Evolutionary conservation across 2,329 filamentous ascomycete species (phyloP), one percentile per base, ranked within the genome.

Genomic region (Decorospora gaudefroyi): DNA sequence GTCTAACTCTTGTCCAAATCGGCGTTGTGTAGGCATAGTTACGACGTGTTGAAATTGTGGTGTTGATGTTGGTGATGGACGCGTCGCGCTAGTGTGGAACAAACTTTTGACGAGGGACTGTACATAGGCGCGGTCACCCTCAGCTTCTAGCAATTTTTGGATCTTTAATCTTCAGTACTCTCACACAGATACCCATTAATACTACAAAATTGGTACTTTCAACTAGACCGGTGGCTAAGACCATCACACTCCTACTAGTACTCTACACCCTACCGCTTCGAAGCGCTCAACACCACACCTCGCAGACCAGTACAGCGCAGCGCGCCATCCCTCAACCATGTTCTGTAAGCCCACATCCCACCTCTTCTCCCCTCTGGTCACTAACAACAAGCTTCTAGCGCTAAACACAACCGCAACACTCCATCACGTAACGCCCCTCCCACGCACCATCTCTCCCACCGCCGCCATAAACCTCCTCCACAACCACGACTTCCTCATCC

Each of bases 401-500:
- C 51, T 70, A 47, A 64, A 35, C 21, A 62, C 66, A 6, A 67
- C 65, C 12, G 61, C 62, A 8, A 64, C 48, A 6, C 59, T 70
- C 9, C 58, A 63, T 50, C 66, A 70, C 48, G 53, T 64, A 34
- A 69, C 67, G 12, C 60, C 57, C 17, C 58, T 71, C 18, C 67
- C 67, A 2, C 27, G 52, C 6, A 42, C 50, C n/a, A 59, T 54
- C 1, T 51, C 57, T 12, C 57, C 61, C 38, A 35, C 43, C 7
- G 26, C 48, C 4, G 64, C 59, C 3, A 46, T 69, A 25, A 13
- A 45, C 1, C 42, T 41, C 16, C 59, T 70, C 8, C 65, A 68
- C 28, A 62, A 71, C 53, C 68, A 71, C 47, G 67, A 69, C 42
- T 47, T 69, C 22, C 57, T 70, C 16, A 67, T 71, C 37, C 59